Base-by-base conservation (phyloP, 176 grass and related monocot genomes). In the Zoysia pacifica region DNA sequence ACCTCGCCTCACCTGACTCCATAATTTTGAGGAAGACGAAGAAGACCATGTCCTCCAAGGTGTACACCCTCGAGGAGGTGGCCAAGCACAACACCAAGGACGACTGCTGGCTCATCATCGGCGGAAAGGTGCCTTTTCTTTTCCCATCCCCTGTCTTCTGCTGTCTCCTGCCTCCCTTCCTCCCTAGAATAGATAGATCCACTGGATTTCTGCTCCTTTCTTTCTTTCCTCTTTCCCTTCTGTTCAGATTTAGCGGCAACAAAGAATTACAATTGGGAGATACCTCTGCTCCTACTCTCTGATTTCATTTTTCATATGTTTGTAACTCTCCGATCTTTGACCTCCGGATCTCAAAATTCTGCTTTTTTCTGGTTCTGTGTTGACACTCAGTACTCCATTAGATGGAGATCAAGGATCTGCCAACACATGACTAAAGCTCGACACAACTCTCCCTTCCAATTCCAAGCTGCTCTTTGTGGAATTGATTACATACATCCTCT, bases 91-190 rank as follows among this genome's bases (percentile, higher is more conserved):
- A 58, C 82, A 16, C 82, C 72, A 89, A 85, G 87, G 82, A 89
- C 37, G 87, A 89, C 66, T 89, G 87, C 82, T 89, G 87, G 87
- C 78, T 89, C 19, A 20, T 89, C 82, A 89, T 89, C 82, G 59
- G 37, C 78, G 87, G 87, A 37, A 85, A 89, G 87, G 87, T 89
- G 1, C 0, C 15, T 0, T 7, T 19, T 5, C 6, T 2, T 20
- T 40, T 13, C 19, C 4, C 1, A 0, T 5, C 11, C 16, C 19
- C 4, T 2, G 0, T 5, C 11, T 5, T 15, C 6, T 73, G 28
- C 4, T 35, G 1, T 35, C 15, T 6, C 72, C 38, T 62, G 10
- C 35, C 3, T 5, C 13, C 19, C 4, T 20, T 8, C 18, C 11
- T 28, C 1, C 19, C 18, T 19, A 5, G 51, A 54, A 38, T 4